These are phyloP conservation scores for Metschnikowia lachancei DNA, from an alignment of 805 yeast species.

Conservation along the genomic window DNA sequence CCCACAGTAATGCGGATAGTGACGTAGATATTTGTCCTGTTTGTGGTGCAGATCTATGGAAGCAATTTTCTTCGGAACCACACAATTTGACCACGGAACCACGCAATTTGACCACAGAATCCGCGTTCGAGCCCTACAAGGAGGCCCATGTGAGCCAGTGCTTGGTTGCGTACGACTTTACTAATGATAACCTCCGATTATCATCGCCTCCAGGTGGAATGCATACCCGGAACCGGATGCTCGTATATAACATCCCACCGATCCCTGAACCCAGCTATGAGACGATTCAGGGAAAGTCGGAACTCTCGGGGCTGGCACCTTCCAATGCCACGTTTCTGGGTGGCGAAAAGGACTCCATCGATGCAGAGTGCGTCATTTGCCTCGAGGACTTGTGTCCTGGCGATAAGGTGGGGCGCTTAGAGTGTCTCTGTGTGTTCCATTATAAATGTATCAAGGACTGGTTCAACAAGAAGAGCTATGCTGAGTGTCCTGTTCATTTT, in stretches of 20 bases:
- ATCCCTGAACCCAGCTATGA: conserved; percentile 41
- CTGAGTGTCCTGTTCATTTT: conserved; percentile 82
- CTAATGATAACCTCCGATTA: conserved; percentile 51
- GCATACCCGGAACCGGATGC: conserved; percentile 69
- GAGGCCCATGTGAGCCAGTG: conserved; percentile 75
- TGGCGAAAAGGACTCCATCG: conserved; percentile 28
- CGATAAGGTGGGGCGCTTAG: conserved; percentile 85
- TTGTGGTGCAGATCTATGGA: conserved; percentile 35
- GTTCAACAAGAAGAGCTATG: conserved; percentile 82
- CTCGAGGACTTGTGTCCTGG: conserved; percentile 85
- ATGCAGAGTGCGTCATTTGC: conserved; percentile 88
- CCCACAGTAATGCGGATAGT: conserved; percentile 7
- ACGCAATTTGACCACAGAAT: background rate
- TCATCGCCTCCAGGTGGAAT: conserved; percentile 24
- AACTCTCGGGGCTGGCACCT: conserved; percentile 14
- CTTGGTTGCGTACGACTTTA: conserved; percentile 65
- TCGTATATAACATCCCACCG: conserved; percentile 65
- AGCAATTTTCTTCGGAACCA: conserved; percentile 19
- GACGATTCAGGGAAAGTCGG: conserved; percentile 23
- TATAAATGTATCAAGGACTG: conserved; percentile 87
- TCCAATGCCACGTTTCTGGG: conserved; percentile 11
- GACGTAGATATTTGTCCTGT: conserved; percentile 43
- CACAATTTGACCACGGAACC: background rate
- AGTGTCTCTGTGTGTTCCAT: conserved; percentile 93
- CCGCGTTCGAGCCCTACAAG: conserved; percentile 39